These are phyloP conservation scores for Schwanniomyces sp. DNA, from an alignment of 805 yeast species.

Conservation along the genomic window DNA sequence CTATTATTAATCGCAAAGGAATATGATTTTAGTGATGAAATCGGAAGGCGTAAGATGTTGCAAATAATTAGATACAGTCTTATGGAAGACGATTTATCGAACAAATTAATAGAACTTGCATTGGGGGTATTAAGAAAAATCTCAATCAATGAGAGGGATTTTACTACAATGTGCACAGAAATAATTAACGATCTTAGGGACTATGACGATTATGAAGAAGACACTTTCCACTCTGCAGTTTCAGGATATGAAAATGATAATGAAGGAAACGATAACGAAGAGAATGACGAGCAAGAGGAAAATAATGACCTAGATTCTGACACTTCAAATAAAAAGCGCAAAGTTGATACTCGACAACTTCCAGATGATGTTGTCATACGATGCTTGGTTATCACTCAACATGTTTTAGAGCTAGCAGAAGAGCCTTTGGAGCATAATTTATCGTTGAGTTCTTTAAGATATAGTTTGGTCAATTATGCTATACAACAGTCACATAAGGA, in stretches of 20 bases:
- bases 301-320: slow-evolving; percentile 21
- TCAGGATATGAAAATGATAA: slow-evolving; percentile 29
- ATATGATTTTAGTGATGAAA: slow-evolving; percentile 87
- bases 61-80: slow-evolving; percentile 49
- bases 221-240: slow-evolving; percentile 49
- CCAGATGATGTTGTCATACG: slow-evolving; percentile 53
- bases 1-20: slow-evolving; percentile 62
- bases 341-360: slow-evolving; percentile 40
- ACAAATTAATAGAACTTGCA: slow-evolving; percentile 52
- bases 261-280: slow-evolving; percentile 21
- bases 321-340: slow-evolving; percentile 30
- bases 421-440: slow-evolving; percentile 65
- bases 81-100: slow-evolving; percentile 56
- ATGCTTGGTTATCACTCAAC: slow-evolving; percentile 67
- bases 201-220: slow-evolving; percentile 49
- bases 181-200: slow-evolving; percentile 83
- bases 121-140: slow-evolving; percentile 66
- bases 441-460: slow-evolving; percentile 66
- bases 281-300: slow-evolving; percentile 16
- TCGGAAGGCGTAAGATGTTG: slow-evolving; percentile 79
- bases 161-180: slow-evolving; percentile 81
- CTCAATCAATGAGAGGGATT: slow-evolving; percentile 80
- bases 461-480: slow-evolving; percentile 78
- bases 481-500: slow-evolving; percentile 50
- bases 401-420: slow-evolving; percentile 65